Evolutionary conservation across 345 rosid genomes (phyloP).

Genomic region (Mallotus nudiflorus): DNA sequence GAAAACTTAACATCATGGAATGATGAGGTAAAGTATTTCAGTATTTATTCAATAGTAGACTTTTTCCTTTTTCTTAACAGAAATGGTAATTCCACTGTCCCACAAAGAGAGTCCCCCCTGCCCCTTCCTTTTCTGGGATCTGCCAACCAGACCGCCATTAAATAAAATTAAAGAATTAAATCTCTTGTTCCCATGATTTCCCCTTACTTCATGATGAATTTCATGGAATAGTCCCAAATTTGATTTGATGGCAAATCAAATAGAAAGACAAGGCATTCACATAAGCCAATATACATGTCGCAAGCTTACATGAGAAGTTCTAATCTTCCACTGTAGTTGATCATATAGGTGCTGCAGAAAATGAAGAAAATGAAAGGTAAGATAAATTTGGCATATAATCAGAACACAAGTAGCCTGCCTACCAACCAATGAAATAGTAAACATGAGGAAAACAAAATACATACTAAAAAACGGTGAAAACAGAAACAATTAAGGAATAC

Average conservation of each 20-base stretch:
- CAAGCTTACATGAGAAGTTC: conserved; percentile 72
- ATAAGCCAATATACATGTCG: background rate
- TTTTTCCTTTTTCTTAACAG: background rate
- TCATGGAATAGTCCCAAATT: background rate
- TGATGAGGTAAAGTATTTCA: background rate
- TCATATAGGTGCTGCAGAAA: conserved; percentile 71
- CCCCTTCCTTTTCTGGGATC: background rate
- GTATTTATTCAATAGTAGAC: background rate
- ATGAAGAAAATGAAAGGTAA: conserved; percentile 18
- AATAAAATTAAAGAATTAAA: background rate
- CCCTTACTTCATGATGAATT: background rate
- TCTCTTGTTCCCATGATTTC: background rate
- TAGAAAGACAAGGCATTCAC: background rate
- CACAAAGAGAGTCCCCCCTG: background rate
- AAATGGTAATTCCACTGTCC: background rate
- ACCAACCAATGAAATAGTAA: background rate
- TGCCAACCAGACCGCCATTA: background rate
- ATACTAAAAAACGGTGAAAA: background rate
- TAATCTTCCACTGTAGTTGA: conserved; percentile 82
- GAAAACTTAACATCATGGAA: background rate
- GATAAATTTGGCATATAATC: background rate
- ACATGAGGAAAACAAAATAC: background rate
- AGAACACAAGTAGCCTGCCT: background rate
- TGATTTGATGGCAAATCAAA: background rate
- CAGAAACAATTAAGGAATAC: background rate